Evolutionary conservation across 805 yeast species (phyloP), one percentile per base, ranked within the genome.

Genomic region (Tetrapisispora arboricola): DNA sequence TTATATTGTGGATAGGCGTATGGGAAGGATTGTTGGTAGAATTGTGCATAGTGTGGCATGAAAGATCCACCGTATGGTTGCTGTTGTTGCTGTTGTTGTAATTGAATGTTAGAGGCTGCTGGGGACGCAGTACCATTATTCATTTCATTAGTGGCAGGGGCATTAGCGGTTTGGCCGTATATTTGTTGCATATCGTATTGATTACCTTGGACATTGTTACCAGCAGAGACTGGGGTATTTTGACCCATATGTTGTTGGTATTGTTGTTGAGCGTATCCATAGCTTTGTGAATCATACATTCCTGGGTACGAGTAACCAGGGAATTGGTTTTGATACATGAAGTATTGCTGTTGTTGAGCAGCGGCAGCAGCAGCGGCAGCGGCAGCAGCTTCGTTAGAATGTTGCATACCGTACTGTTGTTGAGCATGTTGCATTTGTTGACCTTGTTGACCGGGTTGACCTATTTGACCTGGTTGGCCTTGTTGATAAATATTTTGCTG

Each of bases 261-360:
- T 28, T 49, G 53, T 44, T 58, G 62, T 40, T 54, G 57, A 29
- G 50, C 53, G 40, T 55, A 56, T 32, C 53, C 58, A 45, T 55
- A 57, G 32, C 46, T 44, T 49, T 58, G 65, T 26, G 54, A 48
- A 43, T 58, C 65, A 38, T 51, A 60, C 60, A 59, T 57, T 32
- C 61, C 64, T 32, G 65, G 65, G 43, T 60, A 59, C 28, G 60
- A 54, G 44, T 58, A 60, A 32, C 64, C 65, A 36, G 64, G 64
- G 48, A 57, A 60, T 44, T 60, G 64, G 41, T 55, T 55, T 47
- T 60, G 65, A 41, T 60, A 59, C 63, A 58, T 57, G 44, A 58
- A 60, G 41, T 59, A 60, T 46, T 60, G 64, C 40, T 57, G 63
- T 40, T 54, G 60, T 27, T 58, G 57, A 38, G 54, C 55, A 16